phyloP scores from a whole-genome alignment of 306 rosid genomes.

The Cicer judaicum region DNA sequence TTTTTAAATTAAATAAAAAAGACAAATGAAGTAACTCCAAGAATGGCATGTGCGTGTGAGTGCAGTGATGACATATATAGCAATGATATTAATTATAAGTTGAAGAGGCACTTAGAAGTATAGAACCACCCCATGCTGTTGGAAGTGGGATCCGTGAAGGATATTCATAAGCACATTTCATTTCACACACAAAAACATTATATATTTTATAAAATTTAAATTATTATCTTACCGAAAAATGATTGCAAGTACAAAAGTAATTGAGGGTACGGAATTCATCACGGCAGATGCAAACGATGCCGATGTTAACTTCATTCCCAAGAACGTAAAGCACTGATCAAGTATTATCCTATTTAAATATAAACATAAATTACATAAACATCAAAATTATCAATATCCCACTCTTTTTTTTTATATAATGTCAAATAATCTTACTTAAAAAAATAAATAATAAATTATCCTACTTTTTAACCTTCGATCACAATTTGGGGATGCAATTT shows the following conservation, averaged over 20 bases:
- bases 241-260: conserved; percentile 51
- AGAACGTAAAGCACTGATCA: conserved; percentile 50
- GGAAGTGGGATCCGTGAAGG: conserved; percentile 46
- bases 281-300: conserved; percentile 55
- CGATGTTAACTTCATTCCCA: conserved; percentile 48
- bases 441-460: too few relatives aligned
- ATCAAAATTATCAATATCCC: too few relatives aligned
- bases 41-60: conserved; percentile 5
- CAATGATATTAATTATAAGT: background rate
- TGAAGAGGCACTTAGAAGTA: background rate
- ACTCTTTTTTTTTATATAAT: too few relatives aligned
- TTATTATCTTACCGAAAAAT: conserved; percentile 39
- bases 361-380: too few relatives aligned
- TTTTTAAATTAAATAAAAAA: too few relatives aligned
- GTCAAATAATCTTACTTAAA: too few relatives aligned
- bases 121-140: background rate
- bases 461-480: too few relatives aligned
- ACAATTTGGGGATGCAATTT: too few relatives aligned
- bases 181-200: background rate
- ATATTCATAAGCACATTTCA: background rate
- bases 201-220: background rate
- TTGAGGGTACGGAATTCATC: conserved; percentile 50
- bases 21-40: background rate
- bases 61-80: conserved; percentile 39
- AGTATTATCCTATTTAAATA: conserved; percentile 10